These are phyloP conservation scores for Dendrobium catenatum DNA, from an alignment of 106 monocot genomes.

Conservation along the genomic window DNA sequence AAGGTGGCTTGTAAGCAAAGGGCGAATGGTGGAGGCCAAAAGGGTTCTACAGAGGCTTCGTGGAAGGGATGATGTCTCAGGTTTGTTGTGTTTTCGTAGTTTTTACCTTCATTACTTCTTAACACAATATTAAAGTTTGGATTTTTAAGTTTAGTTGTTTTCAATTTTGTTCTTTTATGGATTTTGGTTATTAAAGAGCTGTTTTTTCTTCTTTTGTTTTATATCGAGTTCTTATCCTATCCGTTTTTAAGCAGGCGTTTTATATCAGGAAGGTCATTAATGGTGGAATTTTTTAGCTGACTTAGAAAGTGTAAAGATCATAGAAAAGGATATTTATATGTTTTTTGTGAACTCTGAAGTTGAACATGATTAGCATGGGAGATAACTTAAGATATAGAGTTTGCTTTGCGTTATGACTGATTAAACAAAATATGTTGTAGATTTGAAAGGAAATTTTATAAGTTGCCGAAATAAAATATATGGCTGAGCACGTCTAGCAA, in stretches of 20 bases:
- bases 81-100: constrained; percentile 5
- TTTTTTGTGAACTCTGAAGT: too few species aligned
- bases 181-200: too few species aligned
- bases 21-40: constrained; percentile 28
- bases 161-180: neutral
- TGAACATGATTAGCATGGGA: too few species aligned
- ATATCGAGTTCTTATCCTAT: neutral
- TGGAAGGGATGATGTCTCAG: constrained; percentile 28
- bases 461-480: neutral
- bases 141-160: neutral
- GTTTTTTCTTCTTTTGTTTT: neutral
- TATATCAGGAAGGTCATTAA: too few species aligned
- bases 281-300: neutral
- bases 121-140: neutral
- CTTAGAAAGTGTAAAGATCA: too few species aligned
- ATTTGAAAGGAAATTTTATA: neutral
- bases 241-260: neutral
- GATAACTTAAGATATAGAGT: neutral
- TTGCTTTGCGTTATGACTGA: neutral
- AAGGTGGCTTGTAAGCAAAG: constrained; percentile 37
- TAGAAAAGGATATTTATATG: too few species aligned
- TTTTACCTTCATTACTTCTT: neutral
- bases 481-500: neutral
- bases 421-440: neutral
- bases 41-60: constrained; percentile 29